Base-by-base conservation (phyloP, 1,284 basidiomycete genomes). In the Filobasidium uniguttulatum region DNA sequence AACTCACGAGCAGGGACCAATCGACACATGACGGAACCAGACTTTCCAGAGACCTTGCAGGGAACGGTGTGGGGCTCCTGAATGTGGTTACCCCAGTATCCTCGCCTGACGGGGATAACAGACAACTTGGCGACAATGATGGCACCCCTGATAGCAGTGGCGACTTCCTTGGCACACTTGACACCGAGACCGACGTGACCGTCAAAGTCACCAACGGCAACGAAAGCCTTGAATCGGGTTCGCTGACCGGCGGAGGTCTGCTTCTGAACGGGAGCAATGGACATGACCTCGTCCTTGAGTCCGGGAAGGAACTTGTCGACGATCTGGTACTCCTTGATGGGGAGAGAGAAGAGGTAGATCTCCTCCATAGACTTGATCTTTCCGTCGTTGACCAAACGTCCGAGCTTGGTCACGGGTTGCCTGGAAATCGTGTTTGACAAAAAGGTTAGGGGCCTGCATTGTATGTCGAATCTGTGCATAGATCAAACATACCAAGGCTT, bases 321-420 rank as follows among this genome's bases (percentile, higher is more conserved):
- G 71, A 96, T 93, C 72, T 96, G 91, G 77, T 75, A 96, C 75
- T 96, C 90, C 75, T 96, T 96, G 72, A 96, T 85, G 59, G 94
- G 91, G 59, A 99, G 85, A 41, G 94, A 99, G 83, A 98, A 99
- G 67, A 99, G 87, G 77, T 98, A 99, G 75, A 98, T 96, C 72
- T 99, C 94, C 73, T 99, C 94, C 81, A 99, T 94, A 46, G 90
- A 96, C 77, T 94, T 96, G 78, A 99, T 96, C 77, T 98, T 98
- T 67, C 91, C 91, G 66, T 97, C 94, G 77, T 96, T 97, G 51
- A 97, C 93, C 64, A 99, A 82, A 73, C 93, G 91, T 58, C 93
- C 93, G 62, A 99, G 86, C 72, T 97, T 97, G n/a, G n/a, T n/a
- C n/a, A n/a, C n/a, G n/a, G n/a, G n/a, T n/a, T n/a, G n/a, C n/a